Conservation (phyloP, 257 asterid species). For the Oldenlandia corymbosa region DNA sequence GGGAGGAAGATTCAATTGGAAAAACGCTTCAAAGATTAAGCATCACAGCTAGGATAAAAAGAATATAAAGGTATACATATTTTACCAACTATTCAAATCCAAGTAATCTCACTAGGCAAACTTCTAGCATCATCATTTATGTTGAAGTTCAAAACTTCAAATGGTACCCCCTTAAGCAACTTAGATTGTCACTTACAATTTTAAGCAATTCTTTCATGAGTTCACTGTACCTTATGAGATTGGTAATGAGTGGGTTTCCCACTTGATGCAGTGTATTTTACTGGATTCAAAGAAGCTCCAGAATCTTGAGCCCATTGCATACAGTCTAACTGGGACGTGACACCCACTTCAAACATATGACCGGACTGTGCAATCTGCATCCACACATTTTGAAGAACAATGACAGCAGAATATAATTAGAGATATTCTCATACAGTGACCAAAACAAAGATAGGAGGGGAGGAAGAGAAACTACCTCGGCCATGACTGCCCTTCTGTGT, state of each 20-base stretch:
- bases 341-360: constrained; percentile 16
- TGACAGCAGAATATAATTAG: background rate
- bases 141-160: background rate
- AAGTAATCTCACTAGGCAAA: background rate
- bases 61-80: constrained; percentile 1
- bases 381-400: background rate
- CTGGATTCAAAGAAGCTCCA: constrained; percentile 21
- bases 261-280: constrained; percentile 15
- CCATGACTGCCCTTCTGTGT: constrained; percentile 17
- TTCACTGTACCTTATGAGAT: constrained; percentile 6
- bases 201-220: background rate
- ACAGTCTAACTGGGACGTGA: constrained; percentile 19
- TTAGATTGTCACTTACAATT: background rate
- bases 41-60: too few species aligned
- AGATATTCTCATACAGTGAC: background rate
- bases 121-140: background rate
- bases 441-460: background rate
- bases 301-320: constrained; percentile 18
- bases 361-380: constrained; percentile 18
- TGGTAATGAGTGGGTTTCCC: constrained; percentile 4
- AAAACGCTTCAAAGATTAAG: too few species aligned
- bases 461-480: constrained; percentile 31
- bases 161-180: background rate
- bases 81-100: too few species aligned
- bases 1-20: background rate